Evolutionary conservation across 2,329 filamentous ascomycete species (phyloP).

Genomic region (Ophiosphaerella narmari): DNA sequence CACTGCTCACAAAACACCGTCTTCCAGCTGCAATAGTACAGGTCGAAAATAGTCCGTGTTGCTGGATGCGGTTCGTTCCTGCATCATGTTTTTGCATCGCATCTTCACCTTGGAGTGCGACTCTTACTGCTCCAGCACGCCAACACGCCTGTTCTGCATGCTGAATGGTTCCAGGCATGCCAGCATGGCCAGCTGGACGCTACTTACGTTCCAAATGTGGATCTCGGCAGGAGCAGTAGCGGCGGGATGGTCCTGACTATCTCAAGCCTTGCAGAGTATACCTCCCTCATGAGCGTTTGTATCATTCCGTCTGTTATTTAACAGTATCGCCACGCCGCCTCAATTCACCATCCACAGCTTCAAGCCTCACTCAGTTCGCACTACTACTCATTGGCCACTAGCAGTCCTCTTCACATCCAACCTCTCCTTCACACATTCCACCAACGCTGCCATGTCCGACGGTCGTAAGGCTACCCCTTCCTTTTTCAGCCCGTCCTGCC

Average conservation of each 20-base stretch:
- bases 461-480: conserved; percentile 54
- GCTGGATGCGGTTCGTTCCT: conserved; percentile 34
- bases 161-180: conserved; percentile 37
- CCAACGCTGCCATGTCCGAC: conserved; percentile 56
- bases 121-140: conserved; percentile 34
- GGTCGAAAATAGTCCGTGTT: conserved; percentile 30
- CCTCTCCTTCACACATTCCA: conserved; percentile 4
- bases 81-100: conserved; percentile 22
- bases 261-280: conserved; percentile 36
- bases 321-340: conserved; percentile 39
- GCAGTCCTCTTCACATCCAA: conserved; percentile 19
- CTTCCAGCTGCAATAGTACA: conserved; percentile 40
- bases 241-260: conserved; percentile 43
- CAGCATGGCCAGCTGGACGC: conserved; percentile 42
- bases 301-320: conserved; percentile 34
- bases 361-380: conserved; percentile 22
- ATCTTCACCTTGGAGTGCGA: conserved; percentile 28
- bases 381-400: conserved; percentile 5
- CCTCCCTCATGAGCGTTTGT: conserved; percentile 34
- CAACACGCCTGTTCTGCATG: conserved; percentile 32
- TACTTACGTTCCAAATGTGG: conserved; percentile 42
- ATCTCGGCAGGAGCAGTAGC: conserved; percentile 42
- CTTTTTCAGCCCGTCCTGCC: neutral
- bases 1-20: conserved; percentile 30
- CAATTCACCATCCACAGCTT: conserved; percentile 22